phyloP scores from a whole-genome alignment of 176 grass and related monocot species.

The Pontederia paniculata region DNA sequence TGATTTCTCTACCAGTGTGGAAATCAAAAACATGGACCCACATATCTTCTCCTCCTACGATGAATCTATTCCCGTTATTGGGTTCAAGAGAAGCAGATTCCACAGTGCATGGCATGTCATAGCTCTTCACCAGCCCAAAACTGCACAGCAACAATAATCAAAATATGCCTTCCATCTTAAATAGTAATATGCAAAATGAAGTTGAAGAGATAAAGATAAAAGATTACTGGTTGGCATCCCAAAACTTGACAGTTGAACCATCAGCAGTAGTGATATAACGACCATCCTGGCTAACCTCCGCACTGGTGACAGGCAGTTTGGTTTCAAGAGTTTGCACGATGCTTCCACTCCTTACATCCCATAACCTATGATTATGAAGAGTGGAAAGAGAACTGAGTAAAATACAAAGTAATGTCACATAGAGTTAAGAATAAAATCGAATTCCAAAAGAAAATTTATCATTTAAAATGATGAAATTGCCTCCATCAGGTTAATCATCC shows the following conservation, averaged over 20 bases:
- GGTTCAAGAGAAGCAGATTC: constrained; percentile 96
- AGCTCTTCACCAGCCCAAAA: constrained; percentile 94
- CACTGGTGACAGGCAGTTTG: constrained; percentile 75
- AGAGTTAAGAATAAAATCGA: no score
- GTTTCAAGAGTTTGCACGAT: constrained; percentile 98
- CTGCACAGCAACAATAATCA: constrained; percentile 32
- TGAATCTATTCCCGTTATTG: constrained; percentile 67
- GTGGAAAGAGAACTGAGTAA: not conserved
- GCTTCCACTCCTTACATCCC: constrained; percentile 87
- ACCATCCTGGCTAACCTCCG: constrained; percentile 91
- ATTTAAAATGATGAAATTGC: no score
- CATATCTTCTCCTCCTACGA: constrained; percentile 93
- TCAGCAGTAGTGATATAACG: constrained; percentile 95
- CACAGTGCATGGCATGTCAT: constrained; percentile 81
- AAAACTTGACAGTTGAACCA: constrained; percentile 90
- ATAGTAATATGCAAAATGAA: not conserved
- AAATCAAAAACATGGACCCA: constrained; percentile 96
- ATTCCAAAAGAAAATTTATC: no score
- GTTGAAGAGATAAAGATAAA: not conserved
- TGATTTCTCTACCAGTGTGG: constrained; percentile 86
- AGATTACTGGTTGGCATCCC: constrained; percentile 83
- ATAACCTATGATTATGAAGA: constrained; percentile 39
- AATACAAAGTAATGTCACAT: no score
- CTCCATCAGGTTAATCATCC: no score
- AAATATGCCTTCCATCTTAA: not conserved